These are phyloP conservation scores for Nitzschia sp. DNA, from an alignment of 108 stramenopile species.

Conservation along the genomic window DNA sequence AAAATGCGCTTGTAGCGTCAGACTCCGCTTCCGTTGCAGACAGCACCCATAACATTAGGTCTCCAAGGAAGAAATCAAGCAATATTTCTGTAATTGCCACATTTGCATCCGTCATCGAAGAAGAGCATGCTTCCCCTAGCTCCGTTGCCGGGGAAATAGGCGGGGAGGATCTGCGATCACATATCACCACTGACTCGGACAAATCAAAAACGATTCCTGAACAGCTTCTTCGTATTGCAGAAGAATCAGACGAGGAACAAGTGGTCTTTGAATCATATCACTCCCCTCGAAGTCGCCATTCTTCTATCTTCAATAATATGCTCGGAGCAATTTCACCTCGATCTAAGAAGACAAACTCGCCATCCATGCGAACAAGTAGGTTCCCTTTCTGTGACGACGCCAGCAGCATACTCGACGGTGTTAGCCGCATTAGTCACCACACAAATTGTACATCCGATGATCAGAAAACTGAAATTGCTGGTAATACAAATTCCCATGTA, in stretches of 20 bases:
- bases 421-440: too few relatives aligned
- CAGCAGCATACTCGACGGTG: too few relatives aligned
- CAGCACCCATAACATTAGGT: neutral
- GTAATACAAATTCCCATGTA: too few relatives aligned
- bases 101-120: neutral
- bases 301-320: neutral
- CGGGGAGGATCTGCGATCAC: neutral
- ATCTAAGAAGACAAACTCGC: too few relatives aligned
- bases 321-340: neutral
- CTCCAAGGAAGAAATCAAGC: neutral
- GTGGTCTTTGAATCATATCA: conserved; percentile 1
- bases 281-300: conserved; percentile 16
- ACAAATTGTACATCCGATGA: too few relatives aligned
- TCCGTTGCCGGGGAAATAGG: neutral
- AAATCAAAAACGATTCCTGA: conserved; percentile 8
- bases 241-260: conserved; percentile 8
- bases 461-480: too few relatives aligned
- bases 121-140: neutral
- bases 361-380: too few relatives aligned
- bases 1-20: conserved; percentile 11
- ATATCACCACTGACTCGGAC: neutral
- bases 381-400: too few relatives aligned
- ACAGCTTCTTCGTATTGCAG: conserved; percentile 8
- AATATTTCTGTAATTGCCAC: neutral
- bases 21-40: neutral